Conservation (phyloP, 1,284 basidiomycete species). For the Neonothopanus nambi region DNA sequence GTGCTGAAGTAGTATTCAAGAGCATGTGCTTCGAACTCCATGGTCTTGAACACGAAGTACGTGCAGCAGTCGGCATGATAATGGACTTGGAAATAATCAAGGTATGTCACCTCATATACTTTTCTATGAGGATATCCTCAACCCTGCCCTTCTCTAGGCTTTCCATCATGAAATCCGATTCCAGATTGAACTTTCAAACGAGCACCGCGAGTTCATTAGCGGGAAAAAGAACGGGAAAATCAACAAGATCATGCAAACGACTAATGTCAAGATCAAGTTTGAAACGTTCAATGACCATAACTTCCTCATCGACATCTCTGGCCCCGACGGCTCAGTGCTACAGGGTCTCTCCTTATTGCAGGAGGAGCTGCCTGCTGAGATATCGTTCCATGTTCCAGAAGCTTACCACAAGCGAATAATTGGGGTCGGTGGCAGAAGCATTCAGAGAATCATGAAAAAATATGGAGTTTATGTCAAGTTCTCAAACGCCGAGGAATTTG, state of each 20-base stretch:
- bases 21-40: slow-evolving; percentile 98
- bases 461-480: slow-evolving; percentile 99
- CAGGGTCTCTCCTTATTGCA: slow-evolving; percentile 90
- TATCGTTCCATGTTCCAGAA: slow-evolving; percentile 98
- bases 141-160: slow-evolving; percentile 43
- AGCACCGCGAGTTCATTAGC: slow-evolving; percentile 97
- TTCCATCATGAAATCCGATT: slow-evolving; percentile 98
- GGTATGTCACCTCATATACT: slow-evolving; percentile 38
- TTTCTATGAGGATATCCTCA: slow-evolving; percentile 3
- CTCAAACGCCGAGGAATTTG: slow-evolving; percentile 97
- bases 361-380: slow-evolving; percentile 97
- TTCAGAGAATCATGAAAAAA: slow-evolving; percentile 99
- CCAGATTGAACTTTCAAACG: slow-evolving; percentile 97
- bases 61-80: slow-evolving; percentile 83
- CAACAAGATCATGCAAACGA: slow-evolving; percentile 97
- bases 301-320: slow-evolving; percentile 94
- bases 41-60: slow-evolving; percentile 92
- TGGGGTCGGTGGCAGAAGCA: slow-evolving; percentile 97
- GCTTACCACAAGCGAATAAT: slow-evolving; percentile 99
- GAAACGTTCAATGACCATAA: slow-evolving; percentile 99
- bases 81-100: slow-evolving; percentile 91
- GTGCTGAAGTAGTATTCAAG: slow-evolving; percentile 96
- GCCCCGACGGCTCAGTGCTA: slow-evolving; percentile 79
- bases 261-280: slow-evolving; percentile 98
- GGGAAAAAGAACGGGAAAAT: slow-evolving; percentile 99